Base-by-base conservation (phyloP, 371 early-diverging fungal species). In the Mycotypha africana region DNA sequence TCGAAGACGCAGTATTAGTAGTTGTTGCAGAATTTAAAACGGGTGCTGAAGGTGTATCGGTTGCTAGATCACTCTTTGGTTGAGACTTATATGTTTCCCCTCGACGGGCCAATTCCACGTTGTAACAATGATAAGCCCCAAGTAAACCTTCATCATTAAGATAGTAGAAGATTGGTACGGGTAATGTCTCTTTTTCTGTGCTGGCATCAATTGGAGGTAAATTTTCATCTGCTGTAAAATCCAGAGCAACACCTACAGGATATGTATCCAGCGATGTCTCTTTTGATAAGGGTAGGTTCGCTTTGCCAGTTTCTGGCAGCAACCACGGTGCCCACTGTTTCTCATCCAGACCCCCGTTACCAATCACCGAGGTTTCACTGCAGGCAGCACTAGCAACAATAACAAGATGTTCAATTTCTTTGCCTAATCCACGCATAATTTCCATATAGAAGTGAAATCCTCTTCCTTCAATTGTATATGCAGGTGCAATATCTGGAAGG, bases 311-410 rank as follows among this genome's bases (percentile, higher is more conserved):
- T 30, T 74, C 75, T 4, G 57, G 62, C 10, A 70, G 40, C 3
- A 45, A 26, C 67, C 71, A 74, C n/a, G 67, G 58, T 12, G 62
- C 49, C 75, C 75, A 74, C 4, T 60, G 56, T 2, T 56, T 63
- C 19, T 62, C 43, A 3, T 56, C 60, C n/a, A n/a, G n/a, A n/a
- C n/a, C n/a, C 38, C 48, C 50, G 31, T 70, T 58, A 15, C 67
- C 75, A 31, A 74, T 55, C 0, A 74, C 69, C 10, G 67, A 68
- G 4, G 65, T 30, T 28, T 68, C 71, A 10, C 45, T 45, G 4
- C 71, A 42, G 34, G 69, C 68, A 14, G 65, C 46, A 43, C 68
- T 61, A 4, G 68, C 69, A 26, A 70, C 30, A 20, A 74, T 53
- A 23, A 68, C 49, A 1, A 60, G 42, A 34, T 62, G 47, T 30